These are phyloP conservation scores for Didymellaceae sp. DNA, from an alignment of 2,329 filamentous ascomycete genomes.

Conservation along the genomic window DNA sequence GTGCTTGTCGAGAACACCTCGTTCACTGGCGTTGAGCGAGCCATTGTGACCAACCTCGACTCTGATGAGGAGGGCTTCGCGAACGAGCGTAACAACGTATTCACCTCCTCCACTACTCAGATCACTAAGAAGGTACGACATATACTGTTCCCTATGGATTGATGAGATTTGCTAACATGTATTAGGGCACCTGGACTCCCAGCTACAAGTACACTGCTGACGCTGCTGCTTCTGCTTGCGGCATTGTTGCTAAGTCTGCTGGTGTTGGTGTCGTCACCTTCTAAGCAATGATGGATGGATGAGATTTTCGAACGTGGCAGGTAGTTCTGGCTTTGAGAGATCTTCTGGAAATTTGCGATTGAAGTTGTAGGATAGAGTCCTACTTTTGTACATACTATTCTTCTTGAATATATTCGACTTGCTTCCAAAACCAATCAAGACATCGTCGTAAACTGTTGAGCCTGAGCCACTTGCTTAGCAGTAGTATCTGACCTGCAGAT, in stretches of 20 bases:
- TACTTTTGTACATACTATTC: constrained; percentile 28
- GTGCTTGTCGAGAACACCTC: constrained; percentile 55
- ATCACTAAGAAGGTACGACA: constrained; percentile 46
- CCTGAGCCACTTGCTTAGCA: too few relatives aligned
- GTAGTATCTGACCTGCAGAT: too few relatives aligned
- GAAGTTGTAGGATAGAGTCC: constrained; percentile 6
- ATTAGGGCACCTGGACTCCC: constrained; percentile 56
- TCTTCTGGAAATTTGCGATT: background rate
- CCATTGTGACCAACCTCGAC: constrained; percentile 64
- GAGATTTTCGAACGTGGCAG: too few relatives aligned
- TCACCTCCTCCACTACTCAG: constrained; percentile 48
- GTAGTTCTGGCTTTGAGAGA: too few relatives aligned
- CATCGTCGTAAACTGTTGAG: too few relatives aligned
- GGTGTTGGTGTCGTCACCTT: constrained; percentile 43
- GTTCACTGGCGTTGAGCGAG: constrained; percentile 64
- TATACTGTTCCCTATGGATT: background rate
- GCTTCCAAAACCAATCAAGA: too few relatives aligned
- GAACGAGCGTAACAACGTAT: constrained; percentile 55
- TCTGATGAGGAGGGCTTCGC: constrained; percentile 59
- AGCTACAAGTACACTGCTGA: constrained; percentile 59
- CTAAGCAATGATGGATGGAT: constrained; percentile 16
- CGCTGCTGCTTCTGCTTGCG: constrained; percentile 33
- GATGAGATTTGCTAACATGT: constrained; percentile 38
- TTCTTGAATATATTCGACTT: constrained; percentile 26
- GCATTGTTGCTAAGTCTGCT: constrained; percentile 37